phyloP scores from a whole-genome alignment of 306 rosid species.

The Quercus glauca region DNA sequence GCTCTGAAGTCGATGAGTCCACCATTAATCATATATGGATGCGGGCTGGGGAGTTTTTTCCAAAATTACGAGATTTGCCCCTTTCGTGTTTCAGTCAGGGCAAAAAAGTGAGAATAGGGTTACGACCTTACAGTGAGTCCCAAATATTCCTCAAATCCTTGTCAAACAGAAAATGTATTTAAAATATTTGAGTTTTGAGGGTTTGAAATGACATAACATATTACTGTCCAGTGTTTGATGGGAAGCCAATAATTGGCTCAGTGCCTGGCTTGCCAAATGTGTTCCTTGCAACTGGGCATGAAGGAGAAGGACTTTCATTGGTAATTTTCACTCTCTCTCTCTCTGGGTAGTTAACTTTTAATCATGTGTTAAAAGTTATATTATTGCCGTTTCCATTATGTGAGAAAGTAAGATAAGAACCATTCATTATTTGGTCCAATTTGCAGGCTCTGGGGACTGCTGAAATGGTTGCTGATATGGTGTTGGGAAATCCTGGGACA shows the following conservation, averaged over 20 bases:
- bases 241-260: conserved; percentile 82
- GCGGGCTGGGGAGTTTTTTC: conserved; percentile 73
- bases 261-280: conserved; percentile 76
- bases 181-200: conserved; percentile 13
- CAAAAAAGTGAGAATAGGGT: conserved; percentile 78
- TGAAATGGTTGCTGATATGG: conserved; percentile 73
- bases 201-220: background rate
- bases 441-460: conserved; percentile 87
- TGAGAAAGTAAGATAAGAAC: background rate
- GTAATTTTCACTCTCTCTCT: conserved; percentile 34
- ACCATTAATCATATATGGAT: conserved; percentile 67
- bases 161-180: background rate
- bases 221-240: conserved; percentile 71
- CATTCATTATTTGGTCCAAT: conserved; percentile 24
- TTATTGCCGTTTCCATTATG: background rate
- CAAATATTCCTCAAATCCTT: conserved; percentile 18
- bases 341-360: no score
- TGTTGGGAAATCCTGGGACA: conserved; percentile 53
- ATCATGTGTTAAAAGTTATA: background rate
- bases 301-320: conserved; percentile 85
- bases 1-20: conserved; percentile 63
- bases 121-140: conserved; percentile 85
- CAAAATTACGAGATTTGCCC: conserved; percentile 50
- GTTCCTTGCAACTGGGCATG: conserved; percentile 93
- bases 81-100: conserved; percentile 50